These are phyloP conservation scores for Raffaelea deltoideospora DNA, from an alignment of 2,329 filamentous ascomycete genomes.

Conservation along the genomic window DNA sequence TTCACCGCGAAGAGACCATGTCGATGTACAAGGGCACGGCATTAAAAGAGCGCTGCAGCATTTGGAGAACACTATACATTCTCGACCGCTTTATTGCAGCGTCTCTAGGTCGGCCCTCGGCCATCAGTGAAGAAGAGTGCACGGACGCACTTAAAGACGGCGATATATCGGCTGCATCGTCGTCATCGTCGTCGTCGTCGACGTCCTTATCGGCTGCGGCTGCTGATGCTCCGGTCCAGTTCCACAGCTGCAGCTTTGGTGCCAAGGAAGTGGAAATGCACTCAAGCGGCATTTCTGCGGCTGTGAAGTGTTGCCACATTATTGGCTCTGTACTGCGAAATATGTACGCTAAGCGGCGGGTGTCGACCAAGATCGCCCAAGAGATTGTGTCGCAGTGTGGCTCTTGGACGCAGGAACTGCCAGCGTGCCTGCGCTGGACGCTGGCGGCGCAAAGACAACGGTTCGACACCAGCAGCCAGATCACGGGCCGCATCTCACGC, in stretches of 20 bases:
- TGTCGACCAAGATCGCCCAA: conserved; percentile 40
- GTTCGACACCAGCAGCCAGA: not conserved
- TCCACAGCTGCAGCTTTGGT: not conserved
- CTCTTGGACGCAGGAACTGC: conserved; percentile 33
- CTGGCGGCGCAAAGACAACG: conserved; percentile 6
- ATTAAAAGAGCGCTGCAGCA: conserved; percentile 29
- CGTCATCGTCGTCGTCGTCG: not conserved
- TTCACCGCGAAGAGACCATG: conserved; percentile 46
- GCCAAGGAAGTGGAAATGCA: conserved; percentile 2
- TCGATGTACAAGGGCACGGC: conserved; percentile 26
- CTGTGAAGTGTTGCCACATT: conserved; percentile 40
- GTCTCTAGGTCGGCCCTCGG: conserved; percentile 44
- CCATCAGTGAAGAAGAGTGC: conserved; percentile 48
- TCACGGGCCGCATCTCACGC: not conserved
- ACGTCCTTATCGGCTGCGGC: too few relatives aligned
- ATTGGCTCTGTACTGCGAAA: conserved; percentile 43
- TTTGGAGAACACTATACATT: conserved; percentile 51
- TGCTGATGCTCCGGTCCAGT: not conserved
- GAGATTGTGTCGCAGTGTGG: conserved; percentile 39
- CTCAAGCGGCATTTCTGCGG: conserved; percentile 30
- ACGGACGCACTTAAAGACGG: conserved; percentile 26
- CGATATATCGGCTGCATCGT: not conserved
- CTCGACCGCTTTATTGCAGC: conserved; percentile 49
- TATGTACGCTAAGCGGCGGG: conserved; percentile 43
- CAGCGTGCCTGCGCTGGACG: conserved; percentile 32